Conservation (phyloP, 2,329 filamentous ascomycete species). For the Fusarium verticillioides region DNA sequence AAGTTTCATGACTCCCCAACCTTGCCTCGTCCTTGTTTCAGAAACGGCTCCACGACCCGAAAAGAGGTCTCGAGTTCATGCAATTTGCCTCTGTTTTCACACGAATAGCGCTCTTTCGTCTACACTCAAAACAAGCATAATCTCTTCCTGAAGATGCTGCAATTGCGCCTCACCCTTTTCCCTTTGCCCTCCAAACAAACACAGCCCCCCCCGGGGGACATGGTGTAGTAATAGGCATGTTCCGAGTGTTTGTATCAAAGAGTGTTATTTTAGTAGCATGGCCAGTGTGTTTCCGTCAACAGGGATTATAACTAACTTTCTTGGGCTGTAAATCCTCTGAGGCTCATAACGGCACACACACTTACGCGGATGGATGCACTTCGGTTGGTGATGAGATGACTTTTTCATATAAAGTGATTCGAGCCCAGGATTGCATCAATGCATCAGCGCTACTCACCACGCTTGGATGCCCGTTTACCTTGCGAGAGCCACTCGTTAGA, state of each 20-base stretch:
- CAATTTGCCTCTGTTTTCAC: constrained; percentile 1
- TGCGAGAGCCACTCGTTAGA: constrained; percentile 3
- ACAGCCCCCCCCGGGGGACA: not conserved
- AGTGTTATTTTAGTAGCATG: constrained; percentile 13
- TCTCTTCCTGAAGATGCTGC: constrained; percentile 36
- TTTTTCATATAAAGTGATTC: constrained; percentile 27
- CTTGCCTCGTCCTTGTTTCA: constrained; percentile 33
- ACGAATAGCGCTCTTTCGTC: constrained; percentile 5
- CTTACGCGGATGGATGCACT: not conserved
- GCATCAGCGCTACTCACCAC: constrained; percentile 5
- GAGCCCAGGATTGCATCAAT: constrained; percentile 27
- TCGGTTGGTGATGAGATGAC: not conserved
- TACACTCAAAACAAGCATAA: constrained; percentile 28
- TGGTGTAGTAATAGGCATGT: not conserved
- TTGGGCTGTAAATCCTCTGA: not conserved
- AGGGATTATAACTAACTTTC: constrained; percentile 3
- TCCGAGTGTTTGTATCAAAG: constrained; percentile 8
- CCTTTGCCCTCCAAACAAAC: constrained; percentile 24
- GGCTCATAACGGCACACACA: not conserved
- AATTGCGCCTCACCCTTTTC: constrained; percentile 12
- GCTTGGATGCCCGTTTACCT: not conserved
- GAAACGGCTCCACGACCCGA: constrained; percentile 13
- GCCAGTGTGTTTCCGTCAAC: constrained; percentile 15
- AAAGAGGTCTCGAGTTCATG: constrained; percentile 19
- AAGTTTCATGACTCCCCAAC: constrained; percentile 28